phyloP scores from a whole-genome alignment of 2,329 filamentous ascomycete genomes.

The Verticillium nubilum region DNA sequence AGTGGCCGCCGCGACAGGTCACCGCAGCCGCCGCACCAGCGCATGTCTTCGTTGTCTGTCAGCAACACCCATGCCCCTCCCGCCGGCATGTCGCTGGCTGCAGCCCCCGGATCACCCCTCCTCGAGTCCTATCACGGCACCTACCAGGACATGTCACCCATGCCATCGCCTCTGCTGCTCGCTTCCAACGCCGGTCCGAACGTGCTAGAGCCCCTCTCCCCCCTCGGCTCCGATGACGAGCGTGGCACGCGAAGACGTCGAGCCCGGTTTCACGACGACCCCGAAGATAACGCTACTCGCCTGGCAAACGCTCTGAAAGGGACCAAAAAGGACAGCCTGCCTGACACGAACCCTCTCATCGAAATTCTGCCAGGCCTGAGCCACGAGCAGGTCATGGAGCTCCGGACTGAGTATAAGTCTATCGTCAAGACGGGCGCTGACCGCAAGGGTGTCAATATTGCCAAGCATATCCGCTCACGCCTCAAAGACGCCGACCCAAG shows the following conservation, averaged over 20 bases:
- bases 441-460: conserved; percentile 75
- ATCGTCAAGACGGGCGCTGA: conserved; percentile 73
- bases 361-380: conserved; percentile 80
- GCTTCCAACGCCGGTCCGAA: conserved; percentile 19
- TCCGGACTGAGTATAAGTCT: conserved; percentile 86
- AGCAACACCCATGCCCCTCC: conserved; percentile 33
- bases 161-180: conserved; percentile 74
- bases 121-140: conserved; percentile 91
- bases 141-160: conserved; percentile 90
- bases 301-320: conserved; percentile 71
- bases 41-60: conserved; percentile 49
- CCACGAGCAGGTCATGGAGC: conserved; percentile 80
- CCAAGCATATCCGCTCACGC: conserved; percentile 74
- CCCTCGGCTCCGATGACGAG: conserved; percentile 45
- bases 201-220: conserved; percentile 44
- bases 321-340: conserved; percentile 42
- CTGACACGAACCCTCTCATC: conserved; percentile 67
- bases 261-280: conserved; percentile 72
- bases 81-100: conserved; percentile 38
- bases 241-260: conserved; percentile 47
- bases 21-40: conserved; percentile 40
- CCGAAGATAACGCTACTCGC: conserved; percentile 69
- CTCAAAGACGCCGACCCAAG: conserved; percentile 69
- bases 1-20: conserved; percentile 35
- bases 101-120: conserved; percentile 73